These are phyloP conservation scores for Melastoma candidum DNA, from an alignment of 441 rosid genomes.

Conservation along the genomic window DNA sequence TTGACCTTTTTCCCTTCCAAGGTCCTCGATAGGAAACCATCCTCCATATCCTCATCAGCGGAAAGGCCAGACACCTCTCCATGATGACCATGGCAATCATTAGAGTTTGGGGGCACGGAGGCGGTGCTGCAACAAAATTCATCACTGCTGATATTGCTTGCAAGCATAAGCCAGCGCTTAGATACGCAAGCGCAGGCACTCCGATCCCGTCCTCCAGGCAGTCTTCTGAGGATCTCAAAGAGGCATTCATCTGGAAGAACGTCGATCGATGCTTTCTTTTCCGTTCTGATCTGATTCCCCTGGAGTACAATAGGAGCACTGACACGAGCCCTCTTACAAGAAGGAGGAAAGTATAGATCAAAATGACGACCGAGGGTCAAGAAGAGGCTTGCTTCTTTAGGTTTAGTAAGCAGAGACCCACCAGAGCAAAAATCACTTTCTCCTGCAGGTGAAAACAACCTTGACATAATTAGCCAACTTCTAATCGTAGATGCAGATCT, in stretches of 20 bases:
- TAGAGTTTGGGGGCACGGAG: not conserved
- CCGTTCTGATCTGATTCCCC: constrained; percentile 5
- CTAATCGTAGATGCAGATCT: not conserved
- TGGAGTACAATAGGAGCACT: constrained; percentile 8
- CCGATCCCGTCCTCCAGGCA: constrained; percentile 15
- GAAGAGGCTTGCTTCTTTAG: constrained; percentile 13
- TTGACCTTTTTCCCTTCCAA: constrained; percentile 15
- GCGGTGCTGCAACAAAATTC: constrained; percentile 2
- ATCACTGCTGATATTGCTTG: constrained; percentile 12
- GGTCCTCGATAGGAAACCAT: constrained; percentile 12
- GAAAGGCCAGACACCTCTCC: not conserved
- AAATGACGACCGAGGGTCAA: constrained; percentile 12
- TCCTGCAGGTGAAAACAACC: constrained; percentile 3
- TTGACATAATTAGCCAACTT: not conserved
- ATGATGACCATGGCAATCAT: not conserved
- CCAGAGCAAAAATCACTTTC: constrained; percentile 15
- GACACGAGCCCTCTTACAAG: constrained; percentile 11
- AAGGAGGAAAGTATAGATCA: constrained; percentile 10
- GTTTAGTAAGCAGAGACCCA: constrained; percentile 9
- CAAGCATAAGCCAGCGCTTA: constrained; percentile 16
- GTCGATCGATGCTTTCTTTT: constrained; percentile 6
- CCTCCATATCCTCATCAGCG: not conserved
- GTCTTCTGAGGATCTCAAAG: constrained; percentile 16
- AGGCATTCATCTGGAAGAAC: constrained; percentile 18
- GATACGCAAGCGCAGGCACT: constrained; percentile 14